Evolutionary conservation across 805 yeast genomes (phyloP).

Genomic region (Nakazawaea populi): DNA sequence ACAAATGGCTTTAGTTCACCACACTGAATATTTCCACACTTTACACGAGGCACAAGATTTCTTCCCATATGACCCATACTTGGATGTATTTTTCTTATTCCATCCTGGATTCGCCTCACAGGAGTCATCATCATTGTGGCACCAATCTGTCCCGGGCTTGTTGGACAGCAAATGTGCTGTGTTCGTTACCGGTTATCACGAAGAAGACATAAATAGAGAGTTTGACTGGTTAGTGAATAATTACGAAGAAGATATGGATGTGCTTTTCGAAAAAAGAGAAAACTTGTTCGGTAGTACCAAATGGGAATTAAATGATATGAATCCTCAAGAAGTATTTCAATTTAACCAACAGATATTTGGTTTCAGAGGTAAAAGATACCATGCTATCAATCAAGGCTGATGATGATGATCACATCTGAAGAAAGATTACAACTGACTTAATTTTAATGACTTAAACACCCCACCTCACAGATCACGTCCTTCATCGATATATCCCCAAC

Average conservation of each 20-base stretch:
- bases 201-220: constrained; percentile 65
- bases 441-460: too few relatives aligned
- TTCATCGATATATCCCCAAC: background rate
- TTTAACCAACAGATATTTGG: constrained; percentile 88
- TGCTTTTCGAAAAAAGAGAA: constrained; percentile 65
- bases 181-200: constrained; percentile 85
- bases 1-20: constrained; percentile 68
- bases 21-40: constrained; percentile 88
- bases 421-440: background rate
- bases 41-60: constrained; percentile 89
- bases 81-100: constrained; percentile 88
- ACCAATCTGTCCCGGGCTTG: constrained; percentile 76
- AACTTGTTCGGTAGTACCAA: constrained; percentile 83
- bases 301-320: constrained; percentile 88
- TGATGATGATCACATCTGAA: too few relatives aligned
- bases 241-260: constrained; percentile 73
- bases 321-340: constrained; percentile 92
- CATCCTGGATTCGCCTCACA: constrained; percentile 92
- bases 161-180: constrained; percentile 92
- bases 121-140: constrained; percentile 77
- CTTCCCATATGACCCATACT: constrained; percentile 96
- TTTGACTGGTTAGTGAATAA: constrained; percentile 60
- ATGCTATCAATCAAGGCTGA: constrained; percentile 47
- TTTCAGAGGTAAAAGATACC: constrained; percentile 94
- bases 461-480: too few relatives aligned